Evolutionary conservation across 2,329 filamentous ascomycete genomes (phyloP), one percentile per base, ranked within the genome.

Genomic region (Trichoderma afroharzianum): DNA sequence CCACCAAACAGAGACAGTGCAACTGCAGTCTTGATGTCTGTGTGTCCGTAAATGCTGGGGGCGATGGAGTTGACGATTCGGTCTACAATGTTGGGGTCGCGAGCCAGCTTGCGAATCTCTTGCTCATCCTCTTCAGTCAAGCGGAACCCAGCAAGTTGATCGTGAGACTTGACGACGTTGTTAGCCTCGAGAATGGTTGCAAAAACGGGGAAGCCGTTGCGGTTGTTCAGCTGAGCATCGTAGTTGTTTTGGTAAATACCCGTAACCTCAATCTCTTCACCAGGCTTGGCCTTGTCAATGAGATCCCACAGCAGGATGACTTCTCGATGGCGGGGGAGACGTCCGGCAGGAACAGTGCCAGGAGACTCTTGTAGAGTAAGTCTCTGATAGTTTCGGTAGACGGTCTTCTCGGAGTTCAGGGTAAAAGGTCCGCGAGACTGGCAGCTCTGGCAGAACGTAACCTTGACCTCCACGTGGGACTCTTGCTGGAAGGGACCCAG

Each of bases 331-430:
- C 97, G 92, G 4, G 96, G 96, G 61, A 99, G 88, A 81, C 96
- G 95, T 78, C 96, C 96, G 43, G 97, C 95, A 5, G 96, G 97
- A 3, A 99, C 96, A 7, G 96, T 98, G 69, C 96, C 97, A 4
- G 96, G 96, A 0, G 97, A 97, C 81, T 99, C 96, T 79, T 99
- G 96, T 14, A 99, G 88, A 0, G 96, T 99, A 76, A 99, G 86
- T 80, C 98, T 99, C 81, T 99, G 96, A 83, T 98, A 99, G 82
- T 99, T 99, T 74, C 96, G 92, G 83, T 99, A 99, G 18, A 99
- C 93, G 0, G 96, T 99, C 86, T 97, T 97, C 80, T 98, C 96
- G 4, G 94, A 96, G 83, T 98, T 98, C 75, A 99, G 85, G 0
- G 92, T 97, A 79, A 99, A 99, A 0, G 96, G 97, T 0, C 96